phyloP scores from a whole-genome alignment of 805 yeast genomes.

The Priceomyces carsonii region DNA sequence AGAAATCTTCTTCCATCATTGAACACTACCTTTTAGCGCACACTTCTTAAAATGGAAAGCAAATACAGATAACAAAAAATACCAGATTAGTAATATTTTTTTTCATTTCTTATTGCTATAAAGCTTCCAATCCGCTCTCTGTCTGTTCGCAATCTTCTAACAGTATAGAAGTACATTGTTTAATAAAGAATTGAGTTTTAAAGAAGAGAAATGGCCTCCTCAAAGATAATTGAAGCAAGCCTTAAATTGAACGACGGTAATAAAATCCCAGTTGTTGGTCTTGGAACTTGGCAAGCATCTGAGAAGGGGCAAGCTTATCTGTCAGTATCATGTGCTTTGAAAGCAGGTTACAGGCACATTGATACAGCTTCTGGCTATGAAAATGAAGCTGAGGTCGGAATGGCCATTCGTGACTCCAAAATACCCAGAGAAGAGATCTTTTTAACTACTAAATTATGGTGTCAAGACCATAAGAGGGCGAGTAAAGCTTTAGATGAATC shows the following conservation, averaged over 20 bases:
- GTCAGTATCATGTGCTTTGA: constrained; percentile 44
- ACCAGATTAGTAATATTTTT: too few species aligned
- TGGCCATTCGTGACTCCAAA: constrained; percentile 50
- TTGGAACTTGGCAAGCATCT: constrained; percentile 20
- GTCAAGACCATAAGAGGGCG: constrained; percentile 31
- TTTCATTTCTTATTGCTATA: too few species aligned
- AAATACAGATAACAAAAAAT: too few species aligned
- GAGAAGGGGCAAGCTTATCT: constrained; percentile 13
- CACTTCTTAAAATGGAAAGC: too few species aligned
- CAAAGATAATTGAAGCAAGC: too few species aligned
- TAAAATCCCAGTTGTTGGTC: constrained; percentile 19
- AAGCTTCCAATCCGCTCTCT: too few species aligned
- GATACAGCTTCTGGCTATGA: constrained; percentile 68
- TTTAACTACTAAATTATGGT: constrained; percentile 16
- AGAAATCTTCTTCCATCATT: too few species aligned
- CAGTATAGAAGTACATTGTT: too few species aligned
- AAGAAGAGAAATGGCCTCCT: too few species aligned
- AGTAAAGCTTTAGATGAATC: constrained; percentile 54
- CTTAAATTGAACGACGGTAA: constrained; percentile 63
- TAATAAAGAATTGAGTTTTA: too few species aligned
- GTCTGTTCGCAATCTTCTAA: too few species aligned
- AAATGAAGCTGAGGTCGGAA: constrained; percentile 63
- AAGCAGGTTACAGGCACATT: constrained; percentile 67
- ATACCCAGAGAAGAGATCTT: constrained; percentile 62
- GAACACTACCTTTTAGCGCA: too few species aligned